A percentile compares a stretch with the other conserved stretches of the same genome.
These are phyloP conservation scores for Penicillium ucsense DNA, from an alignment of 495 filamentous ascomycete genomes.

Conservation along the genomic window DNA sequence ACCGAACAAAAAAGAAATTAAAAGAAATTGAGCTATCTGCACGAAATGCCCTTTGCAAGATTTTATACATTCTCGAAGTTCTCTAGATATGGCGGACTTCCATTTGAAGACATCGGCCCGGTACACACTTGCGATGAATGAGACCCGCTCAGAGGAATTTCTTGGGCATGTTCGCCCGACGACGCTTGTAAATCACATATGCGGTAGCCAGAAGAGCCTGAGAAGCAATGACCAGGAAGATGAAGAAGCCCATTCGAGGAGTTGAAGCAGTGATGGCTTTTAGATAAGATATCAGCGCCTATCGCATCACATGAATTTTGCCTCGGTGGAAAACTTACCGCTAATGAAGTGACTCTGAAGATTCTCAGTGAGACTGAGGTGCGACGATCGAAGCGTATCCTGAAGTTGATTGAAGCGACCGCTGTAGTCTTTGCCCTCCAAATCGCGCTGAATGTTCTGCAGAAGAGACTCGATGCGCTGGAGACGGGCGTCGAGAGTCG, in stretches of 20 bases:
- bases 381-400: slow-evolving; percentile 59
- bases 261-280: slow-evolving; percentile 48
- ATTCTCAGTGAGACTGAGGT: slow-evolving; percentile 53
- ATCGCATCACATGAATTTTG: neutral
- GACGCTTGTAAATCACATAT: slow-evolving; percentile 76
- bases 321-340: slow-evolving; percentile 14
- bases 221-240: slow-evolving; percentile 65
- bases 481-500: slow-evolving; percentile 42
- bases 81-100: no score
- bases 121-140: neutral
- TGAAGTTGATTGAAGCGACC: slow-evolving; percentile 61
- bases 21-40: no score
- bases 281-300: slow-evolving; percentile 5
- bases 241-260: slow-evolving; percentile 61
- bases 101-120: no score
- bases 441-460: slow-evolving; percentile 48
- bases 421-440: slow-evolving; percentile 66
- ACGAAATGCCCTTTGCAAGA: no score
- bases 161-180: slow-evolving; percentile 68
- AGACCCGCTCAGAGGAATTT: slow-evolving; percentile 64
- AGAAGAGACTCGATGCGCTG: slow-evolving; percentile 50
- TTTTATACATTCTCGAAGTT: no score
- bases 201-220: slow-evolving; percentile 59
- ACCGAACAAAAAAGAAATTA: no score
- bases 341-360: slow-evolving; percentile 26